Conservation (phyloP, 352 stramenopile species). For the Ochromonadaceae sp. region DNA sequence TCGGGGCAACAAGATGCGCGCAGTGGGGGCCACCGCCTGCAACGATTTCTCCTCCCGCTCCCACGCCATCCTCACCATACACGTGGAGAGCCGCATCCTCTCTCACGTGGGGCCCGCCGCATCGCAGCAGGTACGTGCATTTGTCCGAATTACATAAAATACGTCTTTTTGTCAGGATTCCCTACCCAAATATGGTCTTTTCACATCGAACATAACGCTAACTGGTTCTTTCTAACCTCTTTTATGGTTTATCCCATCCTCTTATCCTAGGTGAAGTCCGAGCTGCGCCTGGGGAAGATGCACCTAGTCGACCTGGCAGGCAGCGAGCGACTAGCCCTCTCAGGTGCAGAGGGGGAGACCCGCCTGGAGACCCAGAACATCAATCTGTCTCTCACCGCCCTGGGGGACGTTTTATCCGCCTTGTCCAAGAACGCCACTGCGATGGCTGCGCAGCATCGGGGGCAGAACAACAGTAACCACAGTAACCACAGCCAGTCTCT, state of each 20-base stretch:
- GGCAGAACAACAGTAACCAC: too few relatives aligned
- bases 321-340: slow-evolving; percentile 73
- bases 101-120: too few relatives aligned
- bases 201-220: too few relatives aligned
- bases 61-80: slow-evolving; percentile 72
- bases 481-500: too few relatives aligned
- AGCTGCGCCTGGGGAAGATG: slow-evolving; percentile 3
- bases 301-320: slow-evolving; percentile 73
- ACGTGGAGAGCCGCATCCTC: slow-evolving; percentile 52
- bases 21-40: slow-evolving; percentile 51
- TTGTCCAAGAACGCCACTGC: slow-evolving; percentile 17
- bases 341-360: slow-evolving; percentile 49
- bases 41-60: slow-evolving; percentile 73
- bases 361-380: slow-evolving; percentile 34
- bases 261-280: too few relatives aligned
- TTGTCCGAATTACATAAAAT: too few relatives aligned
- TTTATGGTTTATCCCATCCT: too few relatives aligned
- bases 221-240: too few relatives aligned
- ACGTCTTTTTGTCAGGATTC: too few relatives aligned
- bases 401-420: slow-evolving; percentile 39
- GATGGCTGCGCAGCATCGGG: too few relatives aligned
- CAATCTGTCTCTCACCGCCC: slow-evolving; percentile 49
- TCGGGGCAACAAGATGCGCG: slow-evolving; percentile 33
- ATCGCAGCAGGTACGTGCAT: too few relatives aligned
- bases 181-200: too few relatives aligned